Conservation (phyloP, 2,329 filamentous ascomycete genomes). For the Xylariales sp. region DNA sequence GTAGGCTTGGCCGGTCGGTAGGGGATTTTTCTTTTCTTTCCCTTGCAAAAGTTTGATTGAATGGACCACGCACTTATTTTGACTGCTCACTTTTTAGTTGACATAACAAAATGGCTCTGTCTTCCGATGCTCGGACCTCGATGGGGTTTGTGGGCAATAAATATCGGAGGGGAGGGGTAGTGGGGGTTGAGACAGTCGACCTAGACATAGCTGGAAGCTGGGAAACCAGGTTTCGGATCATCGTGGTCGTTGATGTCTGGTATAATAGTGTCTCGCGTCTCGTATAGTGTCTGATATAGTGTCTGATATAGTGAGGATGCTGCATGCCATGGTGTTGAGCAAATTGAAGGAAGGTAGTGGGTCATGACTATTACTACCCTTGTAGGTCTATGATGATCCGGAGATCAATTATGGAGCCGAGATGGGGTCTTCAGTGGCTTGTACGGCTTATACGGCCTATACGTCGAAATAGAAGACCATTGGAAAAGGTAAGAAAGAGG, state of each 20-base stretch:
- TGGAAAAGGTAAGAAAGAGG: no score
- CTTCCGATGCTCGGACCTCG: background rate
- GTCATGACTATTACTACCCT: background rate
- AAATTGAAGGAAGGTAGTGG: background rate
- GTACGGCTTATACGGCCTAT: no score
- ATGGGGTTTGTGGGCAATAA: background rate
- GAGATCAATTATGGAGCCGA: conserved; percentile 2
- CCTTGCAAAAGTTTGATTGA: background rate
- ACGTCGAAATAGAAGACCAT: background rate
- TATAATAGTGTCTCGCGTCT: no score
- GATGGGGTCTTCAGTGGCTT: no score
- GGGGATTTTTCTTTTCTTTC: conserved; percentile 1
- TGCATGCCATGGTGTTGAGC: no score
- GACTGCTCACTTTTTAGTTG: background rate
- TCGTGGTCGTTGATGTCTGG: background rate
- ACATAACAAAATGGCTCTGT: background rate
- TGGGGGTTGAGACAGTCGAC: background rate
- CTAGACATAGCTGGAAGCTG: background rate
- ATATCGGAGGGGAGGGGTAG: background rate
- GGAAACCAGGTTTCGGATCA: background rate
- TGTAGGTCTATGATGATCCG: background rate
- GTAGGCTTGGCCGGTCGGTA: background rate
- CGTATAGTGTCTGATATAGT: no score
- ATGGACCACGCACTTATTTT: background rate
- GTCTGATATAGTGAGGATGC: no score